Percentiles rank a stretch among this genome's conserved stretches.
Conservation (phyloP, 202 grass and related monocot species). For the Dendrocalamus latiflorus region DNA sequence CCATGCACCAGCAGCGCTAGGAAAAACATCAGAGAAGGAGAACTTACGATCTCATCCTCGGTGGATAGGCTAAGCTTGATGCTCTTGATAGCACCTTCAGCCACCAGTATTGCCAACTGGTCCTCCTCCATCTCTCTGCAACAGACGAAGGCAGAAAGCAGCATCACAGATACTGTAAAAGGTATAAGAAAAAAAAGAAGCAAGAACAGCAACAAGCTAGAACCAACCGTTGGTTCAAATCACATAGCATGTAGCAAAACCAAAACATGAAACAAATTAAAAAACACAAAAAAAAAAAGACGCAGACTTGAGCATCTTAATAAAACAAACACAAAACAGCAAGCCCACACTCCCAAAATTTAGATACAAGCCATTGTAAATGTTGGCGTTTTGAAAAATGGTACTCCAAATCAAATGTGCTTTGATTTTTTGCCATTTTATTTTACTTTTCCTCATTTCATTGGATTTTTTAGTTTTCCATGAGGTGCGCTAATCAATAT, state of each 20-base stretch:
- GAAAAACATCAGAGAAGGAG: slow-evolving; percentile 16
- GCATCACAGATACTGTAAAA: background rate
- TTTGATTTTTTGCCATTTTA: background rate
- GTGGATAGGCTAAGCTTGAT: slow-evolving; percentile 51
- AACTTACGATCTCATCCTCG: slow-evolving; percentile 50
- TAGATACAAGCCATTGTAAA: background rate
- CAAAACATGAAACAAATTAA: background rate
- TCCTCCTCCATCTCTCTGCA: slow-evolving; percentile 68
- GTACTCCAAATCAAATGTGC: background rate
- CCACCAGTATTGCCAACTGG: slow-evolving; percentile 30
- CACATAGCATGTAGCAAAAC: background rate
- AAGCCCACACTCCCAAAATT: background rate
- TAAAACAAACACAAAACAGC: background rate
- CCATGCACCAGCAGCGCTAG: background rate
- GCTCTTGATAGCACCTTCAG: slow-evolving; percentile 55
- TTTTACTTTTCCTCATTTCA: background rate
- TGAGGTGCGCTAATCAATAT: background rate
- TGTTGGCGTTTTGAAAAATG: background rate
- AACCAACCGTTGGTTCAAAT: background rate
- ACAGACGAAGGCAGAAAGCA: background rate
- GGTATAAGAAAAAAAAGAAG: background rate
- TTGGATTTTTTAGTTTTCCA: background rate
- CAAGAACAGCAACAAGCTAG: background rate
- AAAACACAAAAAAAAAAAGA: background rate
- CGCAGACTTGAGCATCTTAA: background rate